Conservation (phyloP, 768 basidiomycete genomes). For the Naganishia kalamii region DNA sequence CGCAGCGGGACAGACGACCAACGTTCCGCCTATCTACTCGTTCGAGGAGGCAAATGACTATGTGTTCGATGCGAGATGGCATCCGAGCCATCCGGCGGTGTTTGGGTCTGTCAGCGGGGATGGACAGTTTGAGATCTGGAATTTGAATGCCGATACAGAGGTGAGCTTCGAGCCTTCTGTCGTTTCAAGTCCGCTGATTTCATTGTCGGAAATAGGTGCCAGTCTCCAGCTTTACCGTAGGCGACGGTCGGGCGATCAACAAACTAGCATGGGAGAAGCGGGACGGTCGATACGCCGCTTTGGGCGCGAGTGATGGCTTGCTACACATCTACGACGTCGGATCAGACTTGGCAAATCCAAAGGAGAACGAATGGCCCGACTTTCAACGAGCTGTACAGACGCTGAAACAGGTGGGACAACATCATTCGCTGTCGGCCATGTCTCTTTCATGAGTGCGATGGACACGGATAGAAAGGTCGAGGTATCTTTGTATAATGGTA, state of each 20-base stretch:
- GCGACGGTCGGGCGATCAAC: constrained; percentile 77
- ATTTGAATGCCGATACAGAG: constrained; percentile 93
- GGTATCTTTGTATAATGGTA: neutral
- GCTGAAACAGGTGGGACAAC: constrained; percentile 45
- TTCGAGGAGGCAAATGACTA: constrained; percentile 99
- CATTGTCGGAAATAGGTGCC: constrained; percentile 67
- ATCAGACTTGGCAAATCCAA: constrained; percentile 68
- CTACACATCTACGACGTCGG: constrained; percentile 93
- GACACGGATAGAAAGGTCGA: neutral
- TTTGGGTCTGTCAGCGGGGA: constrained; percentile 92
- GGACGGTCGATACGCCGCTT: constrained; percentile 78
- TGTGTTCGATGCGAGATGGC: constrained; percentile 98
- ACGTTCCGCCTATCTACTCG: constrained; percentile 70
- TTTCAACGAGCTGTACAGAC: constrained; percentile 78
- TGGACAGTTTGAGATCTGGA: constrained; percentile 95
- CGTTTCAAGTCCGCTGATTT: constrained; percentile 30
- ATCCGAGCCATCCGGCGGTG: constrained; percentile 85
- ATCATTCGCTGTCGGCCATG: neutral
- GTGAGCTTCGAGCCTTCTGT: constrained; percentile 53
- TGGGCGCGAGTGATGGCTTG: constrained; percentile 87
- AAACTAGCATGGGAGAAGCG: constrained; percentile 92
- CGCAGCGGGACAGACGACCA: neutral
- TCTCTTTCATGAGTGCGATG: neutral
- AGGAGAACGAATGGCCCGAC: constrained; percentile 90
- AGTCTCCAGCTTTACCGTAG: constrained; percentile 74